Percentiles rank a stretch among this genome's conserved stretches.
These are phyloP conservation scores for Lipomyces sp. DNA, from an alignment of 805 yeast species.

Conservation along the genomic window DNA sequence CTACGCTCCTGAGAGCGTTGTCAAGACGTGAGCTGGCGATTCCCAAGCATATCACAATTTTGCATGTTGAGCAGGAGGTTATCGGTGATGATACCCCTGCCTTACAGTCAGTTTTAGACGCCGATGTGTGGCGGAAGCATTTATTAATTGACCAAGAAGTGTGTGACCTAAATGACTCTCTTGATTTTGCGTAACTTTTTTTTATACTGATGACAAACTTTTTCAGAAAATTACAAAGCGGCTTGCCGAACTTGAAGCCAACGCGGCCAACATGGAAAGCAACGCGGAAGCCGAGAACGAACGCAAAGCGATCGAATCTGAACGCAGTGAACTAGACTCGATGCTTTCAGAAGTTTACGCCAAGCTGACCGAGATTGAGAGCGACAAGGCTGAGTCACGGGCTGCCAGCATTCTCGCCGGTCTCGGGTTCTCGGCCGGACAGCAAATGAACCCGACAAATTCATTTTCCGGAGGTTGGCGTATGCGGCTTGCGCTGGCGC, in stretches of 20 bases:
- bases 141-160: slow-evolving; percentile 70
- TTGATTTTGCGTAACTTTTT: not conserved
- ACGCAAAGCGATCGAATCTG: slow-evolving; percentile 80
- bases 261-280: slow-evolving; percentile 58
- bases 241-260: slow-evolving; percentile 70
- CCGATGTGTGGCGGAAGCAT: slow-evolving; percentile 98
- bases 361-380: slow-evolving; percentile 89
- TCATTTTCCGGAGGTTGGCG: slow-evolving; percentile 99
- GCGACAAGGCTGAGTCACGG: slow-evolving; percentile 95
- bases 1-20: slow-evolving; percentile 86
- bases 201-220: not conserved
- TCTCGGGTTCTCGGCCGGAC: slow-evolving; percentile 86
- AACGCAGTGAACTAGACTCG: slow-evolving; percentile 80
- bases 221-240: slow-evolving; percentile 57
- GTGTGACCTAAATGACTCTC: not conserved
- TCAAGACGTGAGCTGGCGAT: slow-evolving; percentile 91
- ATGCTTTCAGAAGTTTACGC: slow-evolving; percentile 79
- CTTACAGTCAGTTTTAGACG: slow-evolving; percentile 93
- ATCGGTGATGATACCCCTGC: slow-evolving; percentile 92
- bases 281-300: slow-evolving; percentile 52
- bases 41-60: slow-evolving; percentile 92
- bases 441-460: slow-evolving; percentile 83
- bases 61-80: slow-evolving; percentile 97
- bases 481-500: slow-evolving; percentile 97
- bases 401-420: slow-evolving; percentile 94